Conservation (phyloP, 2,329 filamentous ascomycete genomes). For the Zymoseptoria pseudotritici region DNA sequence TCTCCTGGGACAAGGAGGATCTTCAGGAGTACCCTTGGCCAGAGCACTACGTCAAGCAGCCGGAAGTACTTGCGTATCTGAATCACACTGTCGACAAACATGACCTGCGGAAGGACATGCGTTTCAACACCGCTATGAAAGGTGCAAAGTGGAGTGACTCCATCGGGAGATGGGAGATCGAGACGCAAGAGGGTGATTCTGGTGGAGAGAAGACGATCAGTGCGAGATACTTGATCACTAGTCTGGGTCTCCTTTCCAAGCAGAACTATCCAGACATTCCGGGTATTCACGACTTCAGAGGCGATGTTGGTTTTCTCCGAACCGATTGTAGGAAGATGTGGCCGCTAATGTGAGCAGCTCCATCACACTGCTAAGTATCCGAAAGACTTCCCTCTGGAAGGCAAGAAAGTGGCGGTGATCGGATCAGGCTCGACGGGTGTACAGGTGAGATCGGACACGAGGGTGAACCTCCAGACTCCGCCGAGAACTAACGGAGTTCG, state of each 20-base stretch:
- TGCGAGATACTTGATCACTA: slow-evolving; percentile 32
- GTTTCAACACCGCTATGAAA: slow-evolving; percentile 16
- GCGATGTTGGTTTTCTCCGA: slow-evolving; percentile 16
- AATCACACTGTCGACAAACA: slow-evolving; percentile 13
- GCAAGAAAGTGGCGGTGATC: slow-evolving; percentile 36
- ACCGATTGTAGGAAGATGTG: not conserved
- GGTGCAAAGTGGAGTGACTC: slow-evolving; percentile 19
- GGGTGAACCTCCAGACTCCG: no score
- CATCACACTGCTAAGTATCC: slow-evolving; percentile 38
- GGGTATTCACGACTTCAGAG: slow-evolving; percentile 33
- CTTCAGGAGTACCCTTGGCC: slow-evolving; percentile 31
- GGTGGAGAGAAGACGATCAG: slow-evolving; percentile 1
- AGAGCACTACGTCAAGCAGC: slow-evolving; percentile 36
- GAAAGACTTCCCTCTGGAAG: slow-evolving; percentile 16
- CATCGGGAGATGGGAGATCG: slow-evolving; percentile 6
- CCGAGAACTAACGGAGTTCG: slow-evolving; percentile 18
- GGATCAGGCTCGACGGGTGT: slow-evolving; percentile 38
- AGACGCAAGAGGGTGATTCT: not conserved
- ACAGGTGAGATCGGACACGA: no score
- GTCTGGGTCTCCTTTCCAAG: slow-evolving; percentile 33
- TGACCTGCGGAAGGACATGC: slow-evolving; percentile 15
- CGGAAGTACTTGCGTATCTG: slow-evolving; percentile 27
- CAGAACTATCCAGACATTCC: slow-evolving; percentile 33
- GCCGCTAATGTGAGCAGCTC: slow-evolving; percentile 25
- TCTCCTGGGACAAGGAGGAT: slow-evolving; percentile 30